Evolutionary conservation across 306 rosid genomes (phyloP).

Genomic region (Quercus engelmannii): DNA sequence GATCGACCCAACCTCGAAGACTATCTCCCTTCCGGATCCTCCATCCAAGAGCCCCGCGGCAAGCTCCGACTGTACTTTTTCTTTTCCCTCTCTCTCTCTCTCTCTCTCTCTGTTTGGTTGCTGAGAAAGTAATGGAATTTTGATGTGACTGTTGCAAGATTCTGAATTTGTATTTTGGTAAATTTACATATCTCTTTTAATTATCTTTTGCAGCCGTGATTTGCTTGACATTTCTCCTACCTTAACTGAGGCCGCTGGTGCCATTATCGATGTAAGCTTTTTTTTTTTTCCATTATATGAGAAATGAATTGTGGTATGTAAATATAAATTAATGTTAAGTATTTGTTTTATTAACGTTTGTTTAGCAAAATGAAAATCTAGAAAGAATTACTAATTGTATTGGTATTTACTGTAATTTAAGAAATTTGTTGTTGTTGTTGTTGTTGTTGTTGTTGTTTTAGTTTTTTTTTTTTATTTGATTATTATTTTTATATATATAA

Average conservation of each 20-base stretch:
- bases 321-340: too few species aligned
- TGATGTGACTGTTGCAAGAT: neutral
- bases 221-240: conserved; percentile 89
- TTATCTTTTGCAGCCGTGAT: conserved; percentile 58
- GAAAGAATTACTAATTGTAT: too few species aligned
- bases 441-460: neutral
- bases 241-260: conserved; percentile 91
- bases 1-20: conserved; percentile 95
- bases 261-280: conserved; percentile 78
- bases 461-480: neutral
- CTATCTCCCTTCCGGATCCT: conserved; percentile 80
- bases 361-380: too few species aligned
- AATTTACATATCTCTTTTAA: neutral
- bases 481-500: neutral
- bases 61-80: conserved; percentile 69
- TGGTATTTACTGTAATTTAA: too few species aligned
- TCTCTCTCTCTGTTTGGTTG: conserved; percentile 10
- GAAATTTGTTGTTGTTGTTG: neutral
- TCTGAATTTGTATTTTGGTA: neutral
- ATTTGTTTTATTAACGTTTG: too few species aligned
- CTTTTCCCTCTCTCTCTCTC: conserved; percentile 10
- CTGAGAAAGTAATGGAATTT: neutral
- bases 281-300: too few species aligned
- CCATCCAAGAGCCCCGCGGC: conserved; percentile 80
- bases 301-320: too few species aligned